Conservation (phyloP, 2,329 filamentous ascomycete genomes). For the Fusarium piperis region DNA sequence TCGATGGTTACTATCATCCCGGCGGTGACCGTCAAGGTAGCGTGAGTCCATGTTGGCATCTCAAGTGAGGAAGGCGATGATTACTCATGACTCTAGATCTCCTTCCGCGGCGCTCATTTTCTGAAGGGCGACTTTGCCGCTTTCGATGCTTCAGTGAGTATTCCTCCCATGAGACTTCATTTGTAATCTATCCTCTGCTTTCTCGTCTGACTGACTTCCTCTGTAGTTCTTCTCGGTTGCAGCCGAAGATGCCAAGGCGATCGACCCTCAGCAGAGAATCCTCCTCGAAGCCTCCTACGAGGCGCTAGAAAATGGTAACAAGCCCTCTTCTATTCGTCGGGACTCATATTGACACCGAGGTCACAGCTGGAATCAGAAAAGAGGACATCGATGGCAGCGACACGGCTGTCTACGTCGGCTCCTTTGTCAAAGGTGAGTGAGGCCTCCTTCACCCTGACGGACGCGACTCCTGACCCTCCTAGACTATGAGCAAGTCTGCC, state of each 20-base stretch:
- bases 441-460: neutral
- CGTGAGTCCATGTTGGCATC: constrained; percentile 46
- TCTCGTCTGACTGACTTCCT: constrained; percentile 4
- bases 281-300: constrained; percentile 62
- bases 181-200: neutral
- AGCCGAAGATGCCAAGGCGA: constrained; percentile 60
- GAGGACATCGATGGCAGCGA: constrained; percentile 56
- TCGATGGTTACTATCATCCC: constrained; percentile 64
- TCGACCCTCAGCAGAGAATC: constrained; percentile 64
- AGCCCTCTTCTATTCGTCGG: neutral
- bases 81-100: constrained; percentile 48
- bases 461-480: neutral
- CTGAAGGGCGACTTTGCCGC: constrained; percentile 56
- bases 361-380: constrained; percentile 55
- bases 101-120: constrained; percentile 61
- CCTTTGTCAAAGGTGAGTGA: constrained; percentile 58
- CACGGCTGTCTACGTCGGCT: constrained; percentile 61
- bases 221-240: constrained; percentile 61
- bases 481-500: constrained; percentile 63
- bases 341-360: neutral
- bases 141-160: constrained; percentile 60
- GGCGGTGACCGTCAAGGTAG: constrained; percentile 59
- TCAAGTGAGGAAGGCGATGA: neutral
- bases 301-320: constrained; percentile 59
- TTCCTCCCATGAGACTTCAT: neutral